These are phyloP conservation scores for Epithemia pelagica DNA, from an alignment of 108 stramenopile genomes.

Conservation along the genomic window DNA sequence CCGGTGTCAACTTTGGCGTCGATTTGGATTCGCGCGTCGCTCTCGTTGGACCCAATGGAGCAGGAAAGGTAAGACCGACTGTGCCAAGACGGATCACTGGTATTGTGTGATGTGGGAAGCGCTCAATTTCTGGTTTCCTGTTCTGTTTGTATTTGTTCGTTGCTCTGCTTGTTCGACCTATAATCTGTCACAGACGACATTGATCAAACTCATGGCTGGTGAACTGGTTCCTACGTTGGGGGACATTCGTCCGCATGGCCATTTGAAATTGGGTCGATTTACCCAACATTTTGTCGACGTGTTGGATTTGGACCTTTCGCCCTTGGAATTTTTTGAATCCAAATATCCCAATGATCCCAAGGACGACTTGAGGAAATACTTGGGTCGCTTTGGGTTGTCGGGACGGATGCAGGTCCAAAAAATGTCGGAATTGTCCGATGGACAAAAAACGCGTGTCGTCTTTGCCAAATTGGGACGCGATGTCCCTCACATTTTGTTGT, in stretches of 20 bases:
- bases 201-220: constrained; percentile 91
- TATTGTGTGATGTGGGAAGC: background rate
- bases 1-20: constrained; percentile 92
- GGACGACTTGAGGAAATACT: constrained; percentile 83
- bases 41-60: constrained; percentile 92
- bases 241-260: constrained; percentile 93
- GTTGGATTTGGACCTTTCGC: constrained; percentile 89
- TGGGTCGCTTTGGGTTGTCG: constrained; percentile 96
- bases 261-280: constrained; percentile 92
- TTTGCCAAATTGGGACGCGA: constrained; percentile 91
- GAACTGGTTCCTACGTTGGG: constrained; percentile 89
- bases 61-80: constrained; percentile 53
- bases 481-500: constrained; percentile 90
- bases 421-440: constrained; percentile 90
- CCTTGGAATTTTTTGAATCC: constrained; percentile 91
- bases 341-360: constrained; percentile 71
- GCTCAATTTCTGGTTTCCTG: background rate
- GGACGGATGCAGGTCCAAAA: constrained; percentile 90
- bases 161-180: too few relatives aligned
- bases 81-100: background rate
- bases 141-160: background rate
- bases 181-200: constrained; percentile 47
- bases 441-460: constrained; percentile 94
- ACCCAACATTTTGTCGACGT: constrained; percentile 99
- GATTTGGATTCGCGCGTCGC: constrained; percentile 97